Conservation (phyloP, 352 stramenopile genomes). For the Phytopythium litorale region DNA sequence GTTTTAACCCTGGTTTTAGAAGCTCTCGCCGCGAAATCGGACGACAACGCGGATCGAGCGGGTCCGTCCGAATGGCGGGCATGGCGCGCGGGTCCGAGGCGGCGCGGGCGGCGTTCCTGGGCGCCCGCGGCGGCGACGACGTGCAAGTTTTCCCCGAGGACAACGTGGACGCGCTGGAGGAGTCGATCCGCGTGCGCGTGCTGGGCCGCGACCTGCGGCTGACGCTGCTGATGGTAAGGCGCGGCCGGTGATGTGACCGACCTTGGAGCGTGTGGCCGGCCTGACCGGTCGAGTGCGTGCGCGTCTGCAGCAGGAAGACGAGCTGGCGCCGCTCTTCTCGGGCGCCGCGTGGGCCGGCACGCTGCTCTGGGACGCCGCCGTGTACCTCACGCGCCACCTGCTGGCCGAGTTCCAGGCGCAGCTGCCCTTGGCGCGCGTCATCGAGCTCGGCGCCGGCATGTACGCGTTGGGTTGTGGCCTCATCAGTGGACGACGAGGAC, state of each 20-base stretch:
- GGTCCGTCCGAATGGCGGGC: neutral
- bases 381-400: conserved; percentile 58
- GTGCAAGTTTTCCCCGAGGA: conserved; percentile 53
- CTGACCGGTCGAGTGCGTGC: neutral
- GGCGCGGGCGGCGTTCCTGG: conserved; percentile 1
- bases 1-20: too few relatives aligned
- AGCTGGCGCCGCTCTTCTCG: conserved; percentile 92
- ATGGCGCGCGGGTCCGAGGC: neutral
- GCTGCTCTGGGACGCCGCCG: conserved; percentile 84
- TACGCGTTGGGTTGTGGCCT: conserved; percentile 20
- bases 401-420: conserved; percentile 37
- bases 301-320: conserved; percentile 59
- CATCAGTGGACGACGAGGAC: neutral
- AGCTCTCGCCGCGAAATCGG: too few relatives aligned
- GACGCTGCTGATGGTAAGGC: conserved; percentile 55
- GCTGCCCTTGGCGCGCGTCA: conserved; percentile 37
- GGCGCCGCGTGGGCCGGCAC: conserved; percentile 92
- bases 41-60: too few relatives aligned
- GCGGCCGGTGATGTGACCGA: neutral
- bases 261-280: neutral
- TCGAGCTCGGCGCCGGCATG: conserved; percentile 85
- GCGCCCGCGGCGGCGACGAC: conserved; percentile 1
- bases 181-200: conserved; percentile 51
- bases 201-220: conserved; percentile 48
- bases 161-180: conserved; percentile 55